phyloP scores from a whole-genome alignment of 177 flowering plant species.

The Vitis hybrid region DNA sequence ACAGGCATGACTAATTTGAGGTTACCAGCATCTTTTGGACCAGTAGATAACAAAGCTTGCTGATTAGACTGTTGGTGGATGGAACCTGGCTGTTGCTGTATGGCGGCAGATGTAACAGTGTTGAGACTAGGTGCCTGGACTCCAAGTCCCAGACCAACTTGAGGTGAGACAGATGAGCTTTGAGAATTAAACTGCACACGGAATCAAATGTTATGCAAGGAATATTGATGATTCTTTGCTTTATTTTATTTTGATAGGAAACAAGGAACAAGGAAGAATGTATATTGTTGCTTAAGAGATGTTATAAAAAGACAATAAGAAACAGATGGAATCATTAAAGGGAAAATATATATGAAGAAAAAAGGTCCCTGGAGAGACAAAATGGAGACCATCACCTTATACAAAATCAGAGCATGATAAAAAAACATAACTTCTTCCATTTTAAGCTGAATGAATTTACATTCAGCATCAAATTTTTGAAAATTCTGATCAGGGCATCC shows the following conservation, averaged over 20 bases:
- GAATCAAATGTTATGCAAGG: background rate
- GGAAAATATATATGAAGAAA: too few species aligned
- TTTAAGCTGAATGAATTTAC: too few species aligned
- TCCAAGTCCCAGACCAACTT: slow-evolving; percentile 74
- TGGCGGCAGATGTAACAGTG: slow-evolving; percentile 43
- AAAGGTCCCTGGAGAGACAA: too few species aligned
- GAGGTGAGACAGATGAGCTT: slow-evolving; percentile 60
- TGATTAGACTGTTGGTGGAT: slow-evolving; percentile 59
- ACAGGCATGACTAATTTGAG: background rate
- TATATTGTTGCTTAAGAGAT: background rate
- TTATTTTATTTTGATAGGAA: background rate
- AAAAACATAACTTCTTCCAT: too few species aligned
- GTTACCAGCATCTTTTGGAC: slow-evolving; percentile 69
- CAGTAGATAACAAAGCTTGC: slow-evolving; percentile 43
- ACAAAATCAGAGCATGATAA: too few species aligned
- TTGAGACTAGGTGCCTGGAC: slow-evolving; percentile 57
- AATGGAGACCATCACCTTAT: too few species aligned
- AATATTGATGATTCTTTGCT: background rate
- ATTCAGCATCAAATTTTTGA: too few species aligned
- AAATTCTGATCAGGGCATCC: too few species aligned
- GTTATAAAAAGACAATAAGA: background rate
- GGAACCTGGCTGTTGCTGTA: slow-evolving; percentile 58
- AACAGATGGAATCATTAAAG: too few species aligned
- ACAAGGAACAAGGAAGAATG: background rate
- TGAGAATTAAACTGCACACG: slow-evolving; percentile 74